These are phyloP conservation scores for Candida sithepensis DNA, from an alignment of 805 yeast genomes.

Conservation along the genomic window DNA sequence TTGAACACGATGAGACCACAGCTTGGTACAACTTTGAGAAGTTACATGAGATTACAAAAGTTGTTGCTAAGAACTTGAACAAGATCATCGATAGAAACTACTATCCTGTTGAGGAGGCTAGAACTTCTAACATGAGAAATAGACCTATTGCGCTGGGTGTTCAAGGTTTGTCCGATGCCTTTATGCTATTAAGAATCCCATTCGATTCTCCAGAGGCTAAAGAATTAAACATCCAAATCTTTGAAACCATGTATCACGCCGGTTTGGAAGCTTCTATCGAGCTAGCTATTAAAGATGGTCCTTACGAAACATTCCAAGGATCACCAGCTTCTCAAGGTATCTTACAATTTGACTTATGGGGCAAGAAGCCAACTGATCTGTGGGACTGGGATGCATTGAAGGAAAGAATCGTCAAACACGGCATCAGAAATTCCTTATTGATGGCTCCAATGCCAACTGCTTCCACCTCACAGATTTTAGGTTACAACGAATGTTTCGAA, in stretches of 20 bases:
- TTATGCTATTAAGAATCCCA: conserved; percentile 52
- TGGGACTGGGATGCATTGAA: conserved; percentile 59
- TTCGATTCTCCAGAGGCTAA: conserved; percentile 57
- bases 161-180: conserved; percentile 59
- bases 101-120: conserved; percentile 56
- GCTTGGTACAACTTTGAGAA: conserved; percentile 53
- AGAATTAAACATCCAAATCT: conserved; percentile 54
- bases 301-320: conserved; percentile 48
- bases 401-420: conserved; percentile 44
- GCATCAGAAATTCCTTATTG: conserved; percentile 54
- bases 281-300: conserved; percentile 48
- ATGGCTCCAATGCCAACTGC: conserved; percentile 70
- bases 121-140: conserved; percentile 50
- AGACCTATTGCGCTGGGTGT: conserved; percentile 65
- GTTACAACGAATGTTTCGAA: conserved; percentile 60
- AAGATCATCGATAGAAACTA: conserved; percentile 53
- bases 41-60: conserved; percentile 52
- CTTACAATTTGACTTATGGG: conserved; percentile 57
- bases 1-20: conserved; percentile 39
- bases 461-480: conserved; percentile 61
- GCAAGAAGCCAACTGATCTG: conserved; percentile 53
- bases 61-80: conserved; percentile 52
- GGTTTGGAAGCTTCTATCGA: conserved; percentile 56
- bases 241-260: conserved; percentile 60
- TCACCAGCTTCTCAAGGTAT: conserved; percentile 59